Evolutionary conservation across 2,329 filamentous ascomycete genomes (phyloP).

Genomic region (Fusarium metavorans): DNA sequence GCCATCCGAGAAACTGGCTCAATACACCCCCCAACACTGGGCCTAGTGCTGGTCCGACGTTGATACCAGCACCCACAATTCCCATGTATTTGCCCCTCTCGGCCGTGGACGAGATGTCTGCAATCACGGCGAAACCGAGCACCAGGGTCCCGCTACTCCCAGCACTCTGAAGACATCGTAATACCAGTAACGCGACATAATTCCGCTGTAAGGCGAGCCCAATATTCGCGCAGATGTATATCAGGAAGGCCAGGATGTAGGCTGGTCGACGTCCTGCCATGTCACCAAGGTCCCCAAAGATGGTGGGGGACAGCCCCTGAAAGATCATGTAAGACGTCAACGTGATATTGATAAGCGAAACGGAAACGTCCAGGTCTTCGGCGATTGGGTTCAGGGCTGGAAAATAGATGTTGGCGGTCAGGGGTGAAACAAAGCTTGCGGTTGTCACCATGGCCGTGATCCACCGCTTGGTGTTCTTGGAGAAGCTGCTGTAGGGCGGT

Average conservation of each 20-base stretch:
- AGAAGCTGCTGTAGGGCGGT: slow-evolving; percentile 47
- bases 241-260: slow-evolving; percentile 67
- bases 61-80: slow-evolving; percentile 69
- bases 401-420: slow-evolving; percentile 70
- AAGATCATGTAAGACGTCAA: slow-evolving; percentile 74
- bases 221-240: slow-evolving; percentile 70
- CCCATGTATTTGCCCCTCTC: slow-evolving; percentile 82
- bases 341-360: slow-evolving; percentile 60
- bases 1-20: slow-evolving; percentile 73
- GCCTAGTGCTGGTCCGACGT: slow-evolving; percentile 66
- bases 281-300: slow-evolving; percentile 73
- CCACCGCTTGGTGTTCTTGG: slow-evolving; percentile 59
- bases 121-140: slow-evolving; percentile 76
- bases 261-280: slow-evolving; percentile 71
- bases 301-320: slow-evolving; percentile 70
- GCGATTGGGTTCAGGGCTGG: slow-evolving; percentile 57
- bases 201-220: slow-evolving; percentile 69
- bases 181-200: slow-evolving; percentile 68
- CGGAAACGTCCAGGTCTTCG: slow-evolving; percentile 53
- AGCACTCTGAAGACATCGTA: slow-evolving; percentile 72
- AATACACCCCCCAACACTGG: slow-evolving; percentile 75
- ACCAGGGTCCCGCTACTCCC: slow-evolving; percentile 79
- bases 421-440: slow-evolving; percentile 67
- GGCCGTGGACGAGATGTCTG: slow-evolving; percentile 75
- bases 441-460: slow-evolving; percentile 65